Conservation (phyloP, 805 yeast genomes). For the Vanderwaltozyma verrucispora region DNA sequence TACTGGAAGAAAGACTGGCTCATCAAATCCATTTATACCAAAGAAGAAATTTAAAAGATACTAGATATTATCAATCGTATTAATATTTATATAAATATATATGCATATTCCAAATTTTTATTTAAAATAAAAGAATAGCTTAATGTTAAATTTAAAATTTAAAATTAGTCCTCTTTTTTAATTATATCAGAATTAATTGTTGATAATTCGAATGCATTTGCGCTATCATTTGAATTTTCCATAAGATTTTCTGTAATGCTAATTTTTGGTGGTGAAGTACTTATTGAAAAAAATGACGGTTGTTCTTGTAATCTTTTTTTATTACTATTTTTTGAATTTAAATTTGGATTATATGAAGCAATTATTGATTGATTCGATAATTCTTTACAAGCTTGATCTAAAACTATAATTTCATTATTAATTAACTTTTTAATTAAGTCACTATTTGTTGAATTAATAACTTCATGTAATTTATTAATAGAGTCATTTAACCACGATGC, state of each 20-base stretch:
- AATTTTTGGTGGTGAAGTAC: conserved; percentile 25
- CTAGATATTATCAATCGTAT: background rate
- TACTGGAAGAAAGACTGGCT: conserved; percentile 5
- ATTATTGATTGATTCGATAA: background rate
- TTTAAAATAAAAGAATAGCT: too few relatives aligned
- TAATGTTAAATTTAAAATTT: too few relatives aligned
- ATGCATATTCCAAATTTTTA: too few relatives aligned
- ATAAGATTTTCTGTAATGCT: conserved; percentile 10
- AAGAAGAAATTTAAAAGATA: conserved; percentile 11
- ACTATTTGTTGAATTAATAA: conserved; percentile 3
- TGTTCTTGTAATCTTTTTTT: background rate
- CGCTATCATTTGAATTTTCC: background rate
- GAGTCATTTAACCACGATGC: conserved; percentile 4
- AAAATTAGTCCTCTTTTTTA: too few relatives aligned
- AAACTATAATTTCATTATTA: conserved; percentile 12
- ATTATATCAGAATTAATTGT: too few relatives aligned
- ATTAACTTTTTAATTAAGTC: conserved; percentile 6
- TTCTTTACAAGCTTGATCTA: conserved; percentile 13
- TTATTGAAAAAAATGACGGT: conserved; percentile 1
- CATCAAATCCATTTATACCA: conserved; percentile 19
- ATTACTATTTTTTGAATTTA: background rate
- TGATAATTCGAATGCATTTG: too few relatives aligned
- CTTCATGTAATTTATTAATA: conserved; percentile 2
- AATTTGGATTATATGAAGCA: background rate
- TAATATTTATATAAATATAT: too few relatives aligned